A percentile compares a stretch with the other conserved stretches of the same genome.
These are phyloP conservation scores for Kuraishia piskuri DNA, from an alignment of 805 yeast genomes.

Conservation along the genomic window DNA sequence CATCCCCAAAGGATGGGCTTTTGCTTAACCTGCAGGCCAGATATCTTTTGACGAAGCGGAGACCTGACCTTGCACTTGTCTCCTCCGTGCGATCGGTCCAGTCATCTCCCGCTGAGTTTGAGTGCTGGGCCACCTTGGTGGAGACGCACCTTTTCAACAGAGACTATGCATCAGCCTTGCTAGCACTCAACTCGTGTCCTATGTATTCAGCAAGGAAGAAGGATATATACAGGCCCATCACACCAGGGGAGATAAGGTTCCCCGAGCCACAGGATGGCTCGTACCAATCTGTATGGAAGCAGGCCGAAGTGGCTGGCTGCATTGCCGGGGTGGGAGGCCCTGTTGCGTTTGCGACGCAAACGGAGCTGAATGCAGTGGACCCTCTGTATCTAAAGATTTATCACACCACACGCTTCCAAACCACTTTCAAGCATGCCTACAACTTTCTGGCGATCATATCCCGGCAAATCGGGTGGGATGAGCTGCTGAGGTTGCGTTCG, in stretches of 20 bases:
- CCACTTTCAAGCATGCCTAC: conserved; percentile 54
- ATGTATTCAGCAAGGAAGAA: conserved; percentile 41
- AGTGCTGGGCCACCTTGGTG: conserved; percentile 60
- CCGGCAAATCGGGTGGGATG: conserved; percentile 76
- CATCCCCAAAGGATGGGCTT: conserved; percentile 46
- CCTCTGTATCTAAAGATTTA: conserved; percentile 38
- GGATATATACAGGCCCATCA: conserved; percentile 36
- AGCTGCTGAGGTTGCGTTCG: conserved; percentile 55
- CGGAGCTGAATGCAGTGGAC: conserved; percentile 33
- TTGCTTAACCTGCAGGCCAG: conserved; percentile 55
- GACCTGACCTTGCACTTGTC: conserved; percentile 46
- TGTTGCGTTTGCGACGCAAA: conserved; percentile 20
- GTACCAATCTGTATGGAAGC: conserved; percentile 39
- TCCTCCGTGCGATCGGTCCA: conserved; percentile 54
- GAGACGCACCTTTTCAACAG: conserved; percentile 47
- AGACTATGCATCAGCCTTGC: conserved; percentile 51
- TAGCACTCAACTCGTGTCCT: conserved; percentile 69
- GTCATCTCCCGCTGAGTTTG: conserved; percentile 70
- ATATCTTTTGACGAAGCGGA: conserved; percentile 46
- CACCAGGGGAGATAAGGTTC: conserved; percentile 32
- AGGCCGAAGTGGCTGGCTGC: conserved; percentile 20
- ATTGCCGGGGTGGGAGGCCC: conserved; percentile 25
- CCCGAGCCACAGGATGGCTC: conserved; percentile 51
- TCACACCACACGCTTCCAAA: conserved; percentile 40
- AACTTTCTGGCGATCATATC: conserved; percentile 63